phyloP scores from a whole-genome alignment of 345 rosid genomes.

The Lepidium didymum region DNA sequence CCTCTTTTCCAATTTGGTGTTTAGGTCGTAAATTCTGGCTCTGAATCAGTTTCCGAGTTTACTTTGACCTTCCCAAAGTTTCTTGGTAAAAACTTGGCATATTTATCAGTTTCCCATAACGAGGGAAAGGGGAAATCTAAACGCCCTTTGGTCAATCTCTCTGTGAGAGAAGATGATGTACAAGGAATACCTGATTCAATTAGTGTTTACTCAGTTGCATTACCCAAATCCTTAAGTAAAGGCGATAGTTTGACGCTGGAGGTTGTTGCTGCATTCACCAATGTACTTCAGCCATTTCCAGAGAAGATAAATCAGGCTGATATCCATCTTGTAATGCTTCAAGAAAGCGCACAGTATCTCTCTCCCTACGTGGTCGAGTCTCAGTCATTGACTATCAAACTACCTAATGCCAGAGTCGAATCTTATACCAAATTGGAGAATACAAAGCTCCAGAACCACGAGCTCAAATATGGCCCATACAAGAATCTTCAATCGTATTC shows the following conservation, averaged over 20 bases:
- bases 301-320: conserved; percentile 83
- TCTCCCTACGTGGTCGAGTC: conserved; percentile 65
- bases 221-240: conserved; percentile 49
- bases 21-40: conserved; percentile 70
- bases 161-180: conserved; percentile 31
- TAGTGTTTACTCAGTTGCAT: conserved; percentile 47
- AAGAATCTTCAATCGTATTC: conserved; percentile 64
- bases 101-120: conserved; percentile 39
- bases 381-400: conserved; percentile 65
- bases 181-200: conserved; percentile 58
- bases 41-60: conserved; percentile 60
- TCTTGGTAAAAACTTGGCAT: conserved; percentile 62
- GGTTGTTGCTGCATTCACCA: conserved; percentile 57
- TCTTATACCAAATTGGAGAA: conserved; percentile 72
- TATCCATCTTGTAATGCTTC: conserved; percentile 74
- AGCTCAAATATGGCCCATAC: conserved; percentile 86
- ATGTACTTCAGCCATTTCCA: conserved; percentile 63
- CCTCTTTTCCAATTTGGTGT: not conserved
- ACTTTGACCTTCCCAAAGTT: conserved; percentile 62
- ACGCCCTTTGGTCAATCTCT: conserved; percentile 38
- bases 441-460: conserved; percentile 55
- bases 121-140: conserved; percentile 74
- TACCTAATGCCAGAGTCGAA: conserved; percentile 69
- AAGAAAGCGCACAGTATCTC: conserved; percentile 70
- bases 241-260: conserved; percentile 63